A percentile compares a stretch with the other conserved stretches of the same genome.
Evolutionary conservation across 2,329 filamentous ascomycete species (phyloP).

Genomic region (Orbilia oligospora): DNA sequence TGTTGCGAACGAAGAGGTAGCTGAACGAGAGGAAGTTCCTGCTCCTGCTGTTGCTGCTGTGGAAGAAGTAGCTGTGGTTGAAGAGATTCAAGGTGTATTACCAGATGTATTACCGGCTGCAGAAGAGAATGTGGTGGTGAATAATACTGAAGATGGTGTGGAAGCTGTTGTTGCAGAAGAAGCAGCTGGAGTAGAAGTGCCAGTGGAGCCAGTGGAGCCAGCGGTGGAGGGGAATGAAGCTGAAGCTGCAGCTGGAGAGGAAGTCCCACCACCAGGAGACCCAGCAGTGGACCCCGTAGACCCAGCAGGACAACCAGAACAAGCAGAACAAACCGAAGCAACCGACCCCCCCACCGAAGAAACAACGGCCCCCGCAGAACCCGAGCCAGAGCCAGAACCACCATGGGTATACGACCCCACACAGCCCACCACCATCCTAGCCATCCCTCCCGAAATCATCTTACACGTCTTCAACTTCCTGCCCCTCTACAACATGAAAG

Average conservation of each 20-base stretch:
- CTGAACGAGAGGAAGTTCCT: not conserved
- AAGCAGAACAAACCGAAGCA: not conserved
- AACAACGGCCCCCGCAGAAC: not conserved
- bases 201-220: too few species aligned
- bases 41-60: not conserved
- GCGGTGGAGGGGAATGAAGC: not conserved
- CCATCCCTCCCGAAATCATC: slow-evolving; percentile 20
- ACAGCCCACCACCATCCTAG: slow-evolving; percentile 6
- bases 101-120: not conserved
- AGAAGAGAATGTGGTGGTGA: not conserved
- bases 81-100: not conserved
- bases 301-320: not conserved
- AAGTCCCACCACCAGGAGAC: too few species aligned
- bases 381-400: slow-evolving; percentile 10
- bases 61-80: not conserved
- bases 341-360: not conserved
- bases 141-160: too few species aligned
- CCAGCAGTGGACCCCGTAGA: too few species aligned
- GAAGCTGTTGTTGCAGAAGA: not conserved
- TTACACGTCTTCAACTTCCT: slow-evolving; percentile 17
- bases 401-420: slow-evolving; percentile 2
- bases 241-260: not conserved
- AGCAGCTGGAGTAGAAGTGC: too few species aligned
- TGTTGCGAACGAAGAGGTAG: not conserved
- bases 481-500: not conserved